Evolutionary conservation across 352 stramenopile species (phyloP), one percentile per base, ranked within the genome.

Genomic region (Stephanocyclus meneghinianus): DNA sequence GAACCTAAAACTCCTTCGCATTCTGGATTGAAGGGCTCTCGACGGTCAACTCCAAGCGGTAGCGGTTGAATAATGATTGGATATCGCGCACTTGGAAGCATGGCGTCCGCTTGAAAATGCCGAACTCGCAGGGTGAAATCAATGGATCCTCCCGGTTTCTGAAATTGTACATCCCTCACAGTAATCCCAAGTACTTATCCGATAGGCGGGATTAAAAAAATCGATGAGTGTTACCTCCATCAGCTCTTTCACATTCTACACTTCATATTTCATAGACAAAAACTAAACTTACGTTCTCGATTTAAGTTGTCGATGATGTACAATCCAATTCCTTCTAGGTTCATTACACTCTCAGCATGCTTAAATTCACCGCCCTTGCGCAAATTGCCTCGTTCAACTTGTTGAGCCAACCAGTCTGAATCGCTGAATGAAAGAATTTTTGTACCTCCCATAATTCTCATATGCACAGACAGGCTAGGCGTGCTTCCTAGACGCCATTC

Each of bases 61-160:
- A 80, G 35, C 45, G 83, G 78, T 53, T 90, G 80, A 51, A 90
- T 75, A 15, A 90, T 84, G n/a, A 88, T 88, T 9, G 84, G 84
- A 69, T 87, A 89, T 21, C 74, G 51, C 21, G 81, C 84, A 57
- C 74, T 66, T 13, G 67, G 64, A 35, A 81, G 61, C 84, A 90
- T 90, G 6, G 77, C 77, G 48, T 90, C 84, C 45, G 88, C 57
- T 74, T 90, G 84, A 69, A 90, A 78, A 50, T 88, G 80, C 21
- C 84, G 65, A 11, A 87, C 47, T 67, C 63, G 75, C 45, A 62
- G 32, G 11, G 29, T 81, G 45, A 66, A 16, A 35, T 86, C 63
- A 11, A 90, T 88, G 29, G 74, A 76, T 30, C 78, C 84, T 62
- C 29, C 72, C 11, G 60, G 71, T 55, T 88, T 90, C 15, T 73